phyloP scores from a whole-genome alignment of 805 yeast genomes.

The Candida maris region DNA sequence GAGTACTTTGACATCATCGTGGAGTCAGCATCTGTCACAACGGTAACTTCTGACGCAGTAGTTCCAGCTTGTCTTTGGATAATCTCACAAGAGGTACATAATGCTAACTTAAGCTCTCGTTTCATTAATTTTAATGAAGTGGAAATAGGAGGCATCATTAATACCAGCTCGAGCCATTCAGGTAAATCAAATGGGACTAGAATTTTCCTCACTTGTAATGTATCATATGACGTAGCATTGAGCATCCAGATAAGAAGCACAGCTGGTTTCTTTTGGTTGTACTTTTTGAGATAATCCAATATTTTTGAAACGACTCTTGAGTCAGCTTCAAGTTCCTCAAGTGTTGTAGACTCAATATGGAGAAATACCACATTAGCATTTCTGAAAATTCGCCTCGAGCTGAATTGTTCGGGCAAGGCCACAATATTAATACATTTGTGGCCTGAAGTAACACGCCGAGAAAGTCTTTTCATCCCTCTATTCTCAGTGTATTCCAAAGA shows the following conservation, averaged over 20 bases:
- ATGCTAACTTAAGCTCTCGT: constrained; percentile 1
- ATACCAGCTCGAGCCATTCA: constrained; percentile 7
- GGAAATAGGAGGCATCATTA: neutral
- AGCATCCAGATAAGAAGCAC: constrained; percentile 12
- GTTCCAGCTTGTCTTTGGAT: constrained; percentile 2
- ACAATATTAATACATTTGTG: constrained; percentile 30
- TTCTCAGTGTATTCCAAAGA: constrained; percentile 31
- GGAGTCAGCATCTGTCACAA: constrained; percentile 11
- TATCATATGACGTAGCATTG: constrained; percentile 1
- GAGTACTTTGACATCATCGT: constrained; percentile 16
- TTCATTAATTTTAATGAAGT: neutral
- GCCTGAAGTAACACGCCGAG: constrained; percentile 1
- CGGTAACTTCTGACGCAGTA: neutral
- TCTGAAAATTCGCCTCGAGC: constrained; percentile 36
- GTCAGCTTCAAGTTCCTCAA: constrained; percentile 12
- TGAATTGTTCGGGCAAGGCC: constrained; percentile 40
- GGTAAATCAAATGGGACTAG: constrained; percentile 2
- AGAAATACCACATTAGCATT: constrained; percentile 43
- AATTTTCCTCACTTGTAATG: neutral
- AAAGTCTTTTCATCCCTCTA: constrained; percentile 15
- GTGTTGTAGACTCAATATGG: constrained; percentile 46
- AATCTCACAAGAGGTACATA: constrained; percentile 1
- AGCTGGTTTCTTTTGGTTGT: constrained; percentile 10
- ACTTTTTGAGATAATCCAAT: constrained; percentile 17
- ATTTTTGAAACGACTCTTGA: constrained; percentile 18